Evolutionary conservation across 2,329 filamentous ascomycete genomes (phyloP).

Genomic region (Neospermospora avenae): DNA sequence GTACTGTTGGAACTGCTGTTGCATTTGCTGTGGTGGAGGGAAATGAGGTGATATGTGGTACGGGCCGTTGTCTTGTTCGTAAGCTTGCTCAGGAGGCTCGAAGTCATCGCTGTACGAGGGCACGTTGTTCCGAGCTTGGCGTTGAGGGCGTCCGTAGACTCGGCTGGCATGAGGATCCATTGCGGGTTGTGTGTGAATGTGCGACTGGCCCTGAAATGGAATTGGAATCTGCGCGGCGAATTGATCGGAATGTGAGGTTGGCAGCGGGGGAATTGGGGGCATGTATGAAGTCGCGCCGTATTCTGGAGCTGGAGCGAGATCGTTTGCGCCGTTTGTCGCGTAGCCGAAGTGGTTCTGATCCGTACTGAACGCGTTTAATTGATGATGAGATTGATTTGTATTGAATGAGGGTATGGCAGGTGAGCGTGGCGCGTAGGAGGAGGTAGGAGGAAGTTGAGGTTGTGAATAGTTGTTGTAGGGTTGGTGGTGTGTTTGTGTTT

Average conservation of each 20-base stretch:
- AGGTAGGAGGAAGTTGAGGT: constrained; percentile 5
- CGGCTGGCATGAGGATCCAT: neutral
- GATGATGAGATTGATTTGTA: constrained; percentile 5
- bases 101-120: constrained; percentile 12
- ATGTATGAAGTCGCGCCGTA: constrained; percentile 26
- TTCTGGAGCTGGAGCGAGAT: constrained; percentile 18
- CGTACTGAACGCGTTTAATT: constrained; percentile 8
- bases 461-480: constrained; percentile 14
- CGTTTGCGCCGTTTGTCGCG: constrained; percentile 13
- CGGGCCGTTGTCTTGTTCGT: neutral
- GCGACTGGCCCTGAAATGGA: constrained; percentile 15
- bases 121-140: constrained; percentile 6
- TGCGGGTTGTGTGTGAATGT: constrained; percentile 17
- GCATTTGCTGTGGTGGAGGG: neutral
- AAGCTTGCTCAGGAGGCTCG: neutral
- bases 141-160: constrained; percentile 3
- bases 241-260: constrained; percentile 26
- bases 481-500: constrained; percentile 23
- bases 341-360: constrained; percentile 14
- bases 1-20: neutral
- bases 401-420: constrained; percentile 27
- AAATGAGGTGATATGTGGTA: neutral
- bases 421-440: constrained; percentile 30
- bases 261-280: constrained; percentile 31
- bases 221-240: constrained; percentile 10